These are phyloP conservation scores for Cyclostephanos invisitatus DNA, from an alignment of 108 stramenopile species.

Conservation along the genomic window DNA sequence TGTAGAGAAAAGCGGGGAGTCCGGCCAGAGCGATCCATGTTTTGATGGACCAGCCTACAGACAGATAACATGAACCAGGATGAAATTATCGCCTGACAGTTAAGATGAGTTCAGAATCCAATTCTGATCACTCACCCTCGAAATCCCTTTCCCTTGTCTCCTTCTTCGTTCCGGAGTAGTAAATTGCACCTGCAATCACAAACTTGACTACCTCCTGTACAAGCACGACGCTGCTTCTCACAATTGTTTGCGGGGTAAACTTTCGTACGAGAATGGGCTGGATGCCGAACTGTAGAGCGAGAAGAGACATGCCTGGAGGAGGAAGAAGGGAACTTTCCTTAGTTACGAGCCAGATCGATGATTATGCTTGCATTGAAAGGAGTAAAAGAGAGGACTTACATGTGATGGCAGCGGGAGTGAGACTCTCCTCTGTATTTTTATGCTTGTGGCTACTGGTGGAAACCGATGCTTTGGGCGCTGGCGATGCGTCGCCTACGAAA, in stretches of 20 bases:
- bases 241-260: slow-evolving; percentile 60
- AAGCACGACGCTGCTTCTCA: slow-evolving; percentile 67
- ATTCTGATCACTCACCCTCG: slow-evolving; percentile 16
- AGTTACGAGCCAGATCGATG: neutral
- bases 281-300: slow-evolving; percentile 82
- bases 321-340: slow-evolving; percentile 11
- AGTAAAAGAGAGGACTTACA: slow-evolving; percentile 4
- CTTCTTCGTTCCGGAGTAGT: slow-evolving; percentile 37
- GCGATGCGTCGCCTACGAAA: neutral
- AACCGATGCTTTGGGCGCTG: neutral
- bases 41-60: slow-evolving; percentile 50
- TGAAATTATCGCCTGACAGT: neutral
- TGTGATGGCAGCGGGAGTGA: slow-evolving; percentile 32
- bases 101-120: neutral
- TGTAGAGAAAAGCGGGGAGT: slow-evolving; percentile 73
- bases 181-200: slow-evolving; percentile 47
- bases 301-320: slow-evolving; percentile 50
- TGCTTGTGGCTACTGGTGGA: neutral
- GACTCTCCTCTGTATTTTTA: slow-evolving; percentile 9
- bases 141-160: slow-evolving; percentile 36
- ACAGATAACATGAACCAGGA: slow-evolving; percentile 2
- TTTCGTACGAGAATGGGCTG: slow-evolving; percentile 76
- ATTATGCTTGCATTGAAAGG: neutral
- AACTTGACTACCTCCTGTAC: slow-evolving; percentile 63
- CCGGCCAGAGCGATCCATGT: slow-evolving; percentile 58